Evolutionary conservation across 2,329 filamentous ascomycete species (phyloP).

Genomic region (Sporothrix dimorphospora): DNA sequence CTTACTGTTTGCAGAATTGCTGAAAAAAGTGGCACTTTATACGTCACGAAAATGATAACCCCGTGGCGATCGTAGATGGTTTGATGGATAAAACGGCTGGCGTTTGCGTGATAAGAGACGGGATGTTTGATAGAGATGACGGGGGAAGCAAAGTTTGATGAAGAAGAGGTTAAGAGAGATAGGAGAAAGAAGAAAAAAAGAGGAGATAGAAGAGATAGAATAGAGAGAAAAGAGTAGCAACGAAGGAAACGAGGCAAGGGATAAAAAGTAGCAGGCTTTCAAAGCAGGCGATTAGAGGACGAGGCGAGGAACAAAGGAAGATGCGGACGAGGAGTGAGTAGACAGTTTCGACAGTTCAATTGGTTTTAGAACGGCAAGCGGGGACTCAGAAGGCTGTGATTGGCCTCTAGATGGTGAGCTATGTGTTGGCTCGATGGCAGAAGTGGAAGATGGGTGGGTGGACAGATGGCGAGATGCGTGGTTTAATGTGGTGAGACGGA

Average conservation of each 20-base stretch:
- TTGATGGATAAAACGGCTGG: slow-evolving; percentile 17
- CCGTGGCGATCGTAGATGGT: slow-evolving; percentile 14
- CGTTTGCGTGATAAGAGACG: slow-evolving; percentile 9
- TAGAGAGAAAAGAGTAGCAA: not conserved
- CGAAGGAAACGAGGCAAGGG: not conserved
- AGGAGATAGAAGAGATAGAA: slow-evolving; percentile 1
- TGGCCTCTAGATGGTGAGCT: slow-evolving; percentile 15
- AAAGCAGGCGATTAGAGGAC: not conserved
- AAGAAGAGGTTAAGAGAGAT: not conserved
- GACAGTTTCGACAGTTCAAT: not conserved
- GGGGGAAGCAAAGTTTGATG: not conserved
- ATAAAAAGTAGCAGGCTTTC: not conserved
- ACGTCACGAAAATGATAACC: slow-evolving; percentile 6
- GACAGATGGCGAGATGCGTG: slow-evolving; percentile 8
- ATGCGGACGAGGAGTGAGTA: not conserved
- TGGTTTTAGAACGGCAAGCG: slow-evolving; percentile 8
- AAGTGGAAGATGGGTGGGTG: slow-evolving; percentile 12
- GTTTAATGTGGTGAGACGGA: not conserved
- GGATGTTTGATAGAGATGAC: slow-evolving; percentile 12
- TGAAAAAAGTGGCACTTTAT: slow-evolving; percentile 1
- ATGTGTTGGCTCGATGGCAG: slow-evolving; percentile 19
- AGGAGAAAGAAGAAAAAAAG: not conserved
- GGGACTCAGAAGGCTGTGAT: slow-evolving; percentile 5
- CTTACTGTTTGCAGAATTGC: slow-evolving; percentile 6
- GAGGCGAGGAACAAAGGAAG: slow-evolving; percentile 14